Conservation (phyloP, 1,284 basidiomycete species). For the Trichosporon faecale region DNA sequence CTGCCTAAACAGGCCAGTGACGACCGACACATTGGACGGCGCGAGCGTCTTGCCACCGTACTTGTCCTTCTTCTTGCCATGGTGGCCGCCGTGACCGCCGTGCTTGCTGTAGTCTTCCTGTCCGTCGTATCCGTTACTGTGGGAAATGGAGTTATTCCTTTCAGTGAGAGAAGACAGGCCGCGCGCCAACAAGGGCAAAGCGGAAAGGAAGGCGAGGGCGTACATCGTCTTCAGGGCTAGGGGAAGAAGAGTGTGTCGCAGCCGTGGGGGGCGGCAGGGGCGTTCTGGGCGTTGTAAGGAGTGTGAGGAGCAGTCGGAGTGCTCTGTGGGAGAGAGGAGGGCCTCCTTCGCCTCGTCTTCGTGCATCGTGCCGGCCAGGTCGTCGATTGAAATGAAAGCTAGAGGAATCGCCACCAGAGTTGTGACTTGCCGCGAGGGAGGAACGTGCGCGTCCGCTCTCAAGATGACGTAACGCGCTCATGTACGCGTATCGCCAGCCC, state of each 20-base stretch:
- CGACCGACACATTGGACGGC: conserved; percentile 31
- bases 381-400: neutral
- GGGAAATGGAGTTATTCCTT: neutral
- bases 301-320: neutral
- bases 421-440: neutral
- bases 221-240: neutral
- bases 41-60: conserved; percentile 25
- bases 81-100: neutral
- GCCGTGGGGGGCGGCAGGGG: neutral
- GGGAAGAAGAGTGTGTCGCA: neutral
- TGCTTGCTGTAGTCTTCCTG: neutral
- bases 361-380: neutral
- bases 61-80: conserved; percentile 6
- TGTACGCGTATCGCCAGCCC: neutral
- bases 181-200: neutral
- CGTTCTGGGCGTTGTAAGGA: neutral
- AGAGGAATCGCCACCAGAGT: neutral
- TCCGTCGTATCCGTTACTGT: neutral
- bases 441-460: neutral
- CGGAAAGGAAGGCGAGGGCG: neutral
- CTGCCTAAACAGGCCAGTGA: conserved; percentile 29
- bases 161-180: neutral
- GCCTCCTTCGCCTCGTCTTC: conserved; percentile 5
- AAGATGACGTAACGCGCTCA: neutral
- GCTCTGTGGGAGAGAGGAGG: neutral